phyloP scores from a whole-genome alignment of 1,139 yeast genomes.

The Candida buenavistaensis region DNA sequence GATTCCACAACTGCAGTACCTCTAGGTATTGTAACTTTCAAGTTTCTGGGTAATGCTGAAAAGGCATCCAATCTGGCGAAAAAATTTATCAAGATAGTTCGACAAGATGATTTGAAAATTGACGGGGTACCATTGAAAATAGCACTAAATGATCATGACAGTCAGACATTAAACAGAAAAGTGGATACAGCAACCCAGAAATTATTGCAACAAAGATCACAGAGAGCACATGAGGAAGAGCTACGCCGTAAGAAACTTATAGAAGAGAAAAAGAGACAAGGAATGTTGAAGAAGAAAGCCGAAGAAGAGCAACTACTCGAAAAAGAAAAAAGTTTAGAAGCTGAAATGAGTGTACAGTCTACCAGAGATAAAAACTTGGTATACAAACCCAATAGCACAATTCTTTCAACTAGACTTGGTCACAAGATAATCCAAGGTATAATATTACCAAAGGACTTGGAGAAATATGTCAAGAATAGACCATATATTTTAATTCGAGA shows the following conservation, averaged over 20 bases:
- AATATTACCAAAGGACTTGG: constrained; percentile 46
- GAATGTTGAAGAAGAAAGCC: constrained; percentile 15
- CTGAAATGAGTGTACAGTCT: constrained; percentile 2
- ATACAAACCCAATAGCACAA: constrained; percentile 34
- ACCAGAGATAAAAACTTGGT: constrained; percentile 8
- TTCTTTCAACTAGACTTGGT: constrained; percentile 31
- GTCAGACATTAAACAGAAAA: constrained; percentile 29
- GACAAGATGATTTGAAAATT: constrained; percentile 31
- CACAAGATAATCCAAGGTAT: constrained; percentile 35
- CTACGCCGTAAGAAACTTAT: constrained; percentile 16
- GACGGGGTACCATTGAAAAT: constrained; percentile 42
- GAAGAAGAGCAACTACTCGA: constrained; percentile 16
- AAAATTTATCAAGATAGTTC: constrained; percentile 29
- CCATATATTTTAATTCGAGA: constrained; percentile 60
- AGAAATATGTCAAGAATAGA: constrained; percentile 48
- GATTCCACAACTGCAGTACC: constrained; percentile 84
- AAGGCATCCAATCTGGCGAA: constrained; percentile 50
- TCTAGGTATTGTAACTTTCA: constrained; percentile 67
- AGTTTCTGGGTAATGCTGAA: constrained; percentile 60
- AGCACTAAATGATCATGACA: constrained; percentile 38
- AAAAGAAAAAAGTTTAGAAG: constrained; percentile 10
- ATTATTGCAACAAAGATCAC: constrained; percentile 32
- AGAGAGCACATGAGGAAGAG: constrained; percentile 25
- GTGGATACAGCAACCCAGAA: constrained; percentile 34
- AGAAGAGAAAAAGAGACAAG: constrained; percentile 16